Percentiles rank a stretch among this genome's conserved stretches.
These are phyloP conservation scores for Tulasnella sp. DNA, from an alignment of 768 basidiomycete genomes.

Conservation along the genomic window DNA sequence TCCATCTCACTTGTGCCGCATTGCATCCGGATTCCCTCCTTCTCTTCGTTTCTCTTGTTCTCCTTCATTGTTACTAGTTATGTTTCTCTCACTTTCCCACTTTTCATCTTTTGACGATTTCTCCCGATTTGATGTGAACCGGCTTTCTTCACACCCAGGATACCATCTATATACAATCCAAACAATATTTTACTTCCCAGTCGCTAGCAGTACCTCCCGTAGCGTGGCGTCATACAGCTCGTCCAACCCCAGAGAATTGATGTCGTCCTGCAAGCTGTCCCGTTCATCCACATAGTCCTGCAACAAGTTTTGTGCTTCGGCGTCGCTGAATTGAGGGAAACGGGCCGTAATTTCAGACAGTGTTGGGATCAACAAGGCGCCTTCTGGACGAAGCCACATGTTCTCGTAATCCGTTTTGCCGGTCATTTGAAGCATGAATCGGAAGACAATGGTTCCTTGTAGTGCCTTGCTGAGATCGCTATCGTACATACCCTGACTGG, in stretches of 20 bases:
- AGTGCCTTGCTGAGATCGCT: neutral
- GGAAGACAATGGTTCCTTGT: neutral
- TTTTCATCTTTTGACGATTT: neutral
- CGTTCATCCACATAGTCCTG: neutral
- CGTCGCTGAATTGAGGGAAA: slow-evolving; percentile 3
- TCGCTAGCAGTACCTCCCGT: neutral
- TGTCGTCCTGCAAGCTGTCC: neutral
- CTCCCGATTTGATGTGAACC: neutral
- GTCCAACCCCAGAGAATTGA: neutral
- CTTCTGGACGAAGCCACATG: neutral
- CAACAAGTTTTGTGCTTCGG: neutral
- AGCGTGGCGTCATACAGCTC: neutral
- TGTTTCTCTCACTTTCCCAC: neutral
- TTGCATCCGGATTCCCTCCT: neutral
- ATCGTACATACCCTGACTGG: neutral
- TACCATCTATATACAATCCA: slow-evolving; percentile 4
- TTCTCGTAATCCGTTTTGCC: neutral
- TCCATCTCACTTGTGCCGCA: neutral
- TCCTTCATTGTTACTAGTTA: neutral
- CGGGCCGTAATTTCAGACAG: slow-evolving; percentile 5
- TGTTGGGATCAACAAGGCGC: neutral
- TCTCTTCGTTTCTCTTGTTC: neutral
- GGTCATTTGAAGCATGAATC: neutral
- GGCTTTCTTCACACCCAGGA: neutral
- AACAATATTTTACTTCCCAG: neutral